Percentiles rank a stretch among this genome's conserved stretches.
Conservation (phyloP, 2,329 filamentous ascomycete species). For the Aureobasidium sp. region DNA sequence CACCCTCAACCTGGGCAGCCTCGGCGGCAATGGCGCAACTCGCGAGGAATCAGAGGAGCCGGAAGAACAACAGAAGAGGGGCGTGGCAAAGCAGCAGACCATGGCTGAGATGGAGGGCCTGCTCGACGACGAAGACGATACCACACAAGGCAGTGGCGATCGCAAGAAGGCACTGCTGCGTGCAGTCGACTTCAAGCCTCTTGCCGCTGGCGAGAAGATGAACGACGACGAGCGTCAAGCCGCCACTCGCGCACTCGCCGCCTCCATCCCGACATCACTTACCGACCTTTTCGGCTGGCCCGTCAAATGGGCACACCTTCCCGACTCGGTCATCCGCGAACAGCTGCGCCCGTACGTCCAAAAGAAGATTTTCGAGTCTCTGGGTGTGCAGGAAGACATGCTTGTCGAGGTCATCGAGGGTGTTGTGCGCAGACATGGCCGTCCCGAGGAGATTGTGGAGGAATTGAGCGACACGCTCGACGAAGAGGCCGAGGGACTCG, state of each 20-base stretch:
- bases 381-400: constrained; percentile 94
- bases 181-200: constrained; percentile 37
- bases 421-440: constrained; percentile 68
- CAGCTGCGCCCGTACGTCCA: constrained; percentile 92
- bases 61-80: constrained; percentile 15
- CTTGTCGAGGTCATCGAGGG: constrained; percentile 88
- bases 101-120: constrained; percentile 91
- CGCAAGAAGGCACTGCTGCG: constrained; percentile 15
- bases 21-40: background rate
- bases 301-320: constrained; percentile 86
- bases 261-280: constrained; percentile 83
- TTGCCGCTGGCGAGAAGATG: constrained; percentile 55
- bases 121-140: constrained; percentile 71
- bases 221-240: constrained; percentile 82
- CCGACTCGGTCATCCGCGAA: constrained; percentile 71
- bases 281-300: constrained; percentile 78
- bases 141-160: constrained; percentile 62
- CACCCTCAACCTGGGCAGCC: constrained; percentile 17
- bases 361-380: constrained; percentile 95
- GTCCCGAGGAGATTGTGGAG: constrained; percentile 73
- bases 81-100: constrained; percentile 57
- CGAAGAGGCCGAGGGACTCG: constrained; percentile 86
- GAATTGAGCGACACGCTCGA: constrained; percentile 86
- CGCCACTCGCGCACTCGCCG: constrained; percentile 72
- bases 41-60: constrained; percentile 14